Conservation (phyloP, 371 early-diverging fungal genomes). For the Blakeslea trispora region DNA sequence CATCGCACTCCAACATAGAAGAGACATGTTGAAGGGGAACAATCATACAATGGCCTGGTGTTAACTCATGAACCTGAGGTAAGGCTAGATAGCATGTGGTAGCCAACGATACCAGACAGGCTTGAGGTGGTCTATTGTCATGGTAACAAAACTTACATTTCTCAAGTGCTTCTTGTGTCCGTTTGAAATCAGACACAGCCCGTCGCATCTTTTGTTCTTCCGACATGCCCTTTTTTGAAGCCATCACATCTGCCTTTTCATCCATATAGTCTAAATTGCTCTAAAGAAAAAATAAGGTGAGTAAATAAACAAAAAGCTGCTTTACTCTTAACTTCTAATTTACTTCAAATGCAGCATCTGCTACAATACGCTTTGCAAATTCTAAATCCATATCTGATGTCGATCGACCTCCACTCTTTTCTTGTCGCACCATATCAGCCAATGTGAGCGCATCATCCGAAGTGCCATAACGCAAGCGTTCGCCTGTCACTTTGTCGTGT, state of each 20-base stretch:
- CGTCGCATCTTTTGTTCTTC: constrained; percentile 66
- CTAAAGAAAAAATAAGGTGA: constrained; percentile 32
- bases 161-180: constrained; percentile 66
- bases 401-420: constrained; percentile 56
- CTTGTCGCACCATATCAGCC: constrained; percentile 68
- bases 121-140: constrained; percentile 59
- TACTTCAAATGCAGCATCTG: constrained; percentile 74
- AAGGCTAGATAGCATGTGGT: constrained; percentile 80
- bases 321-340: constrained; percentile 1
- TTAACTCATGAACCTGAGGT: constrained; percentile 73
- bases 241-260: constrained; percentile 83
- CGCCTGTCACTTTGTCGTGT: constrained; percentile 60
- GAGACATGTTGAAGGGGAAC: constrained; percentile 86
- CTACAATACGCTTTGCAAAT: constrained; percentile 73
- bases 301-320: background rate
- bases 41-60: constrained; percentile 87
- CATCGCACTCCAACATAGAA: constrained; percentile 85
- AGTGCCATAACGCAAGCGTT: constrained; percentile 57
- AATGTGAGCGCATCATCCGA: constrained; percentile 58
- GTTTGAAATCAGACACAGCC: constrained; percentile 72
- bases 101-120: constrained; percentile 80
- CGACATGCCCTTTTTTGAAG: constrained; percentile 58
- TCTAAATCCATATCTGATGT: constrained; percentile 63
- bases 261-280: constrained; percentile 90
- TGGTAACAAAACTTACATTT: constrained; percentile 82